Evolutionary conservation across 805 yeast species (phyloP), one percentile per base, ranked within the genome.

Genomic region (Kregervanrija fluxuum): DNA sequence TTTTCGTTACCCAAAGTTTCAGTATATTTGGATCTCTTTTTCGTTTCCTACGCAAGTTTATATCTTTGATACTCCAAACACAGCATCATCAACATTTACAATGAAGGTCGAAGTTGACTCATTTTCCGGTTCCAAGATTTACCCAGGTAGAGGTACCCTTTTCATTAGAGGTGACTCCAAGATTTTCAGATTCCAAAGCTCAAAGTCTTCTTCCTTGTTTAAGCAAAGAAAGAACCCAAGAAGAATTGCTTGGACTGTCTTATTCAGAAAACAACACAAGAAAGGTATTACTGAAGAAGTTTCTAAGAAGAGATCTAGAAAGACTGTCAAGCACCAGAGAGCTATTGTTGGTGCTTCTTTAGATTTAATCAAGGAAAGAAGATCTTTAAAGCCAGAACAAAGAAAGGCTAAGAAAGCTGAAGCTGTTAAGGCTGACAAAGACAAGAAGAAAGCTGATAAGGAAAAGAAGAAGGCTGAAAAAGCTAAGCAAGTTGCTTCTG

Each of bases 201-300:
- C 97, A 63, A 93, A 93, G 79, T 81, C 95, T 69, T 91, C 95
- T 66, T 89, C 98, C 70, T 84, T 93, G 68, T 93, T 93, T 93
- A 82, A 83, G 70, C 99, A 93, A 82, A 89, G 97, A 85, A 93
- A 93, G 95, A 93, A 93, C 90, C 99, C 99, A 79, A 90, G 99
- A 84, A 86, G 96, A 83, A 82, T 93, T 71, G 82, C 98, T 57
- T 93, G 99, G 99, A 93, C 99, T 61, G 97, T 91, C 68, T 82
- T 93, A 67, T 93, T 79, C 91, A 91, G 99, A 84, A 87, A 95
- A 79, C 96, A 91, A 79, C 98, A 93, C 95, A 89, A 88, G 85
- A 93, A 93, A 80, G 99, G 99, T 80, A 81, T 91, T 71, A 82
- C 96, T 68, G 99, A 93, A 82, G 99, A 93, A 80, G 87, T 85